These are phyloP conservation scores for Detonula confervacea DNA, from an alignment of 352 stramenopile species.

Conservation along the genomic window DNA sequence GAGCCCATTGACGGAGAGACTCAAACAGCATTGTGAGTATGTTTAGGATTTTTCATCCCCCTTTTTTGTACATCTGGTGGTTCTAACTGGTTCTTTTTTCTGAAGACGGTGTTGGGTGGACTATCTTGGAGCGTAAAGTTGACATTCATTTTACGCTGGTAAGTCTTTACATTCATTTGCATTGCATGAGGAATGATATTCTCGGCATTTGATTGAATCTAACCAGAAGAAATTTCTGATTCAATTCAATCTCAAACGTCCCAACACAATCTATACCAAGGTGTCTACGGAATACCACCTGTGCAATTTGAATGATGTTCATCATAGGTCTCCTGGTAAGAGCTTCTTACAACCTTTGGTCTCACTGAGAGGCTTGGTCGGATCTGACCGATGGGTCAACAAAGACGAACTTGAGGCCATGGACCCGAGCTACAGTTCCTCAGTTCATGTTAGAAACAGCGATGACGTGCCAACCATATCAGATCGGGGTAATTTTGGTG, in stretches of 20 bases:
- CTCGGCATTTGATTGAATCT: too few species aligned
- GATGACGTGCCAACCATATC: not conserved
- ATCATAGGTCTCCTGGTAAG: slow-evolving; percentile 68
- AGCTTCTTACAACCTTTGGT: slow-evolving; percentile 51
- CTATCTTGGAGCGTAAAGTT: slow-evolving; percentile 49
- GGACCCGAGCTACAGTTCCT: slow-evolving; percentile 40
- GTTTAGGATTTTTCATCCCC: too few species aligned
- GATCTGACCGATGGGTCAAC: slow-evolving; percentile 28
- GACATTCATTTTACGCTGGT: slow-evolving; percentile 76
- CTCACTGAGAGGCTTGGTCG: slow-evolving; percentile 29
- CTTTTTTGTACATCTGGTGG: too few species aligned
- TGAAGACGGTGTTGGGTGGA: slow-evolving; percentile 38
- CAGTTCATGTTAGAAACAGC: slow-evolving; percentile 28
- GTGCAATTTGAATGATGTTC: slow-evolving; percentile 82
- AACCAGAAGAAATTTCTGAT: not conserved
- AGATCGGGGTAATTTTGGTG: slow-evolving; percentile 21
- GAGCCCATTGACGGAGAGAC: slow-evolving; percentile 14
- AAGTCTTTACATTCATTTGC: too few species aligned
- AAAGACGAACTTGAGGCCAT: slow-evolving; percentile 31
- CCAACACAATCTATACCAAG: too few species aligned
- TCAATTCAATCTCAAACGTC: not conserved
- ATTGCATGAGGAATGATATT: too few species aligned
- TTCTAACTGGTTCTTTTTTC: not conserved
- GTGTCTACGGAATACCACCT: slow-evolving; percentile 75
- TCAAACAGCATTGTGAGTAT: slow-evolving; percentile 34